Conservation (phyloP, 495 filamentous ascomycete species). For the Chaetomium tenue region DNA sequence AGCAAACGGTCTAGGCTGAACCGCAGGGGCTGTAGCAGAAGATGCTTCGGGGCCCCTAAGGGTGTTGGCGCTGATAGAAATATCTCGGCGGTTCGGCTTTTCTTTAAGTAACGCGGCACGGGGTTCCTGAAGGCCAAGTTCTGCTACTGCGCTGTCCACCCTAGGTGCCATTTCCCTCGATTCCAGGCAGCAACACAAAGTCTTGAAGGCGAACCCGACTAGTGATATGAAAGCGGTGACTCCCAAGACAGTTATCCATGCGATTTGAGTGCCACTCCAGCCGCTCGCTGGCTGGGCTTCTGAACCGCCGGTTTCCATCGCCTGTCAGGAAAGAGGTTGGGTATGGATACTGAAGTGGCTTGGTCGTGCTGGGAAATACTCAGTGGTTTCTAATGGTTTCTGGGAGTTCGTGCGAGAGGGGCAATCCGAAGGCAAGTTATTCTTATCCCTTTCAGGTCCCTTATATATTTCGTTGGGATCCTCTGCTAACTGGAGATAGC, state of each 20-base stretch:
- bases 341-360: too few relatives aligned
- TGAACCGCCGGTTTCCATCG: not conserved
- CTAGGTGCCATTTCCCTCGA: not conserved
- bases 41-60: not conserved
- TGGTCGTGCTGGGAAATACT: too few relatives aligned
- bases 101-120: not conserved
- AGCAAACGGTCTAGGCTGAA: not conserved
- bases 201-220: not conserved
- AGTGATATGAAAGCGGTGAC: not conserved
- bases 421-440: not conserved
- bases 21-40: not conserved
- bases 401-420: not conserved
- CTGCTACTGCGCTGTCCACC: not conserved
- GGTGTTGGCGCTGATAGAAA: not conserved
- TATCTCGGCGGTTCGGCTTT: not conserved
- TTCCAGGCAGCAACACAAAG: not conserved
- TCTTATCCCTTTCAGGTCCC: not conserved
- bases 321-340: too few relatives aligned
- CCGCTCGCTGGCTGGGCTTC: not conserved
- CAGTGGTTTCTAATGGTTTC: not conserved
- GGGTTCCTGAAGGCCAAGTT: conserved; percentile 2
- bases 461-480: not conserved
- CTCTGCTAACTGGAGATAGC: not conserved
- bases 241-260: not conserved
- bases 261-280: not conserved